These are phyloP conservation scores for Boeremia lycopersici DNA, from an alignment of 2,329 filamentous ascomycete genomes.

Conservation along the genomic window DNA sequence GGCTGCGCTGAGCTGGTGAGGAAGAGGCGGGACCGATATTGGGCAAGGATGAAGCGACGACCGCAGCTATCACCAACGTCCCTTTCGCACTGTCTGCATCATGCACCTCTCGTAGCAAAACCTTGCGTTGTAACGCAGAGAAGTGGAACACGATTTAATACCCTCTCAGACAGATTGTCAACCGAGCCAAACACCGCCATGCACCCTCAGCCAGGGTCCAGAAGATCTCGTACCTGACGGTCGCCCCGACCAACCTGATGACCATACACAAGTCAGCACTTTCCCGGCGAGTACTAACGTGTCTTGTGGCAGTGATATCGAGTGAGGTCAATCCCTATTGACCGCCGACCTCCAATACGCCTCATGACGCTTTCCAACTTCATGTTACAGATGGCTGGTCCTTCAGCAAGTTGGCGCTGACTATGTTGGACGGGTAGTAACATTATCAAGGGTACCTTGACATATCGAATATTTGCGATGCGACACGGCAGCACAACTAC, in stretches of 20 bases:
- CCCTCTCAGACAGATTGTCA: not conserved
- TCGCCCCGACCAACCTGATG: constrained; percentile 7
- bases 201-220: constrained; percentile 5
- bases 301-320: constrained; percentile 6
- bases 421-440: constrained; percentile 7
- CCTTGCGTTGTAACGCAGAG: not conserved
- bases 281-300: constrained; percentile 8
- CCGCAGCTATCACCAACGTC: constrained; percentile 1
- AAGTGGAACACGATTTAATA: not conserved
- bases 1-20: constrained; percentile 10
- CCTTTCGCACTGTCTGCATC: constrained; percentile 6
- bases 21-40: constrained; percentile 2
- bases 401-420: constrained; percentile 4
- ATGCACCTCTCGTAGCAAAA: constrained; percentile 3
- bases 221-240: constrained; percentile 11
- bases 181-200: constrained; percentile 9
- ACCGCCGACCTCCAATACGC: constrained; percentile 15
- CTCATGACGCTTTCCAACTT: constrained; percentile 14
- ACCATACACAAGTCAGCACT: constrained; percentile 11
- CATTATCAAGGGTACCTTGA: constrained; percentile 10
- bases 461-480: not conserved
- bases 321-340: constrained; percentile 1
- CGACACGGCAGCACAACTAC: too few relatives aligned
- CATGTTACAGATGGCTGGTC: constrained; percentile 15
- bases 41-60: constrained; percentile 1